A percentile compares a stretch with the other conserved stretches of the same genome.
phyloP scores from a whole-genome alignment of 176 grass and related monocot species.

The Musa itinerans region DNA sequence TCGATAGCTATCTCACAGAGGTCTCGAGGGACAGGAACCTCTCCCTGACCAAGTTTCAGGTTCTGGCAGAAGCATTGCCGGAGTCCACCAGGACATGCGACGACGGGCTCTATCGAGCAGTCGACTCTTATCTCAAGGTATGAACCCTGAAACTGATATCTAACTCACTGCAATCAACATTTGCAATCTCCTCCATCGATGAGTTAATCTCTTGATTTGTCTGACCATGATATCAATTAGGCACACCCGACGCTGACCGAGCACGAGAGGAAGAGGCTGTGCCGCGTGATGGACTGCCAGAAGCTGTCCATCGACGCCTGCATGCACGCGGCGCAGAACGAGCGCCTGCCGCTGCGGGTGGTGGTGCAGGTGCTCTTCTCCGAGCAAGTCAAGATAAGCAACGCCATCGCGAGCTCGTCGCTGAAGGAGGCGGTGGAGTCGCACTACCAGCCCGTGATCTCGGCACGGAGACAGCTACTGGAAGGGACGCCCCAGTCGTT shows the following conservation, averaged over 20 bases:
- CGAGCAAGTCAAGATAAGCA: slow-evolving; percentile 95
- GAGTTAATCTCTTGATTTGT: too few species aligned
- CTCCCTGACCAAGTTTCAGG: slow-evolving; percentile 94
- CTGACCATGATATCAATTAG: slow-evolving; percentile 5
- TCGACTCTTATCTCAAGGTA: slow-evolving; percentile 99
- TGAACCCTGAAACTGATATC: too few species aligned
- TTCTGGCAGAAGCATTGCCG: slow-evolving; percentile 76
- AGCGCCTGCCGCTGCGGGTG: slow-evolving; percentile 86
- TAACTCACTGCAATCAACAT: too few species aligned
- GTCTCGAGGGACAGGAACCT: slow-evolving; percentile 86
- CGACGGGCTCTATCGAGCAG: slow-evolving; percentile 84
- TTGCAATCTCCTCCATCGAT: too few species aligned
- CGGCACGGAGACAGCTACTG: slow-evolving; percentile 68
- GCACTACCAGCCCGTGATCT: slow-evolving; percentile 11
- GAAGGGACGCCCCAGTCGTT: slow-evolving; percentile 93
- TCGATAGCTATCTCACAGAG: slow-evolving; percentile 95
- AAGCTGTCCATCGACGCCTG: slow-evolving; percentile 96
- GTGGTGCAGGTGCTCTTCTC: slow-evolving; percentile 99
- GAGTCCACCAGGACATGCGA: slow-evolving; percentile 79
- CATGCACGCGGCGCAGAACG: slow-evolving; percentile 98
- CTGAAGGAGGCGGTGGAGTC: slow-evolving; percentile 19
- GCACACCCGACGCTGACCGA: slow-evolving; percentile 85
- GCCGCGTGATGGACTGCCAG: slow-evolving; percentile 98
- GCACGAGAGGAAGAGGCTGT: slow-evolving; percentile 84
- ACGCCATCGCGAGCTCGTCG: slow-evolving; percentile 50